Evolutionary conservation across 1,284 basidiomycete genomes (phyloP), one percentile per base, ranked within the genome.

Genomic region (Rhodotorula sp.): DNA sequence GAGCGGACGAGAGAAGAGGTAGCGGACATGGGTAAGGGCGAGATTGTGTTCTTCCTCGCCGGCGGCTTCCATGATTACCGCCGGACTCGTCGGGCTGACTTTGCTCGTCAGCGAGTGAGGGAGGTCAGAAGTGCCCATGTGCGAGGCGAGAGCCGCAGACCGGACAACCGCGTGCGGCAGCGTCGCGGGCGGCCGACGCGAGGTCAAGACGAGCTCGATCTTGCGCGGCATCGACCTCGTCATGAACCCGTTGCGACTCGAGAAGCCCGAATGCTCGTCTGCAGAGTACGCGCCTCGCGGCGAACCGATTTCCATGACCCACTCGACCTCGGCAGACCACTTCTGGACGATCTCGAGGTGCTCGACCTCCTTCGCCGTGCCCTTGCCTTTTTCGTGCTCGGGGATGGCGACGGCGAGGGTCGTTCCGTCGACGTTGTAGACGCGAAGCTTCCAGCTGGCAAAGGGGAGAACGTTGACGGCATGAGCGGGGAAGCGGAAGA

Each of bases 181-280:
- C 18, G 4, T 28, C n/a, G 26, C 1, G 10, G 28, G 26, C 28
- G 22, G 10, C n/a, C 9, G 3, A 20, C 30, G 51, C 37, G 63
- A n/a, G 24, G 28, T 24, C 28, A 64, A 59, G 56, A 64, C 56
- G 56, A 64, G 56, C 28, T 59, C 28, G 56, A 64, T 30, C 26
- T 24, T 34, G 50, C 63, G 50, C 28, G 40, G 44, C 15, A 8
- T 9, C 22, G 40, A 48, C 40, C 7, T n/a, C 16, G 6, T 22
- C 51, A 16, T 16, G 48, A 28, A 30, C 24, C 40, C 10, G 24
- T 7, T 20, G 46, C 26, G 46, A 9, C 28, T 40, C 44, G 46
- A 30, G 18, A 16, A 11, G 28, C 6, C 16, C 40, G 52, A 1
- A 20, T 0, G 2, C 8, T 1, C 10, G 30, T 34, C n/a, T 5